phyloP scores from a whole-genome alignment of 768 basidiomycete genomes.

The Dictyophora rubrovolvata region DNA sequence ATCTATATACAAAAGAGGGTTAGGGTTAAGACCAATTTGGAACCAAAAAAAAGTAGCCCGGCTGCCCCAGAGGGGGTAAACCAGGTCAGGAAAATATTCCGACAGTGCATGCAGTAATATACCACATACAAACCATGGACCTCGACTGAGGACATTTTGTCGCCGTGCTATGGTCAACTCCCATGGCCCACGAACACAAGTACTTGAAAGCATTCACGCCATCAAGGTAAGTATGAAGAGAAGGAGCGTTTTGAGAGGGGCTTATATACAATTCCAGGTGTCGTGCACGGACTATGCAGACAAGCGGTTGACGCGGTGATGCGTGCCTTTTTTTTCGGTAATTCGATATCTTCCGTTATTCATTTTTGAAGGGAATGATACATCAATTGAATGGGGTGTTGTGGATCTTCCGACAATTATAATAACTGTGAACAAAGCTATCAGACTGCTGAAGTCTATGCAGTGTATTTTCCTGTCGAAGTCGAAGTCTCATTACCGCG shows the following conservation, averaged over 20 bases:
- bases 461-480: too few species aligned
- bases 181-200: background rate
- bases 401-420: too few species aligned
- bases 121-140: constrained; percentile 1
- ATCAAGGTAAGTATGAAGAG: constrained; percentile 3
- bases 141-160: constrained; percentile 1
- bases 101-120: constrained; percentile 1
- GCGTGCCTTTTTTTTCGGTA: too few species aligned
- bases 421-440: too few species aligned
- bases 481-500: too few species aligned
- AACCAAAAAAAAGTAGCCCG: constrained; percentile 4
- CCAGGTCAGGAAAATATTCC: constrained; percentile 9
- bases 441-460: too few species aligned
- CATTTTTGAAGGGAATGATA: too few species aligned
- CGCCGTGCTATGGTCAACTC: constrained; percentile 6
- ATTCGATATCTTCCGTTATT: too few species aligned
- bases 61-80: constrained; percentile 4
- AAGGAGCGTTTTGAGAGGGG: background rate
- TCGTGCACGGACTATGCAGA: background rate
- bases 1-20: background rate
- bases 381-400: too few species aligned
- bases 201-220: background rate
- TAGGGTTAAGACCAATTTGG: background rate
- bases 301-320: too few species aligned
- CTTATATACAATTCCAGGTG: too few species aligned